Conservation (phyloP, 176 grass and related monocot species). For the Oryza glaberrima region DNA sequence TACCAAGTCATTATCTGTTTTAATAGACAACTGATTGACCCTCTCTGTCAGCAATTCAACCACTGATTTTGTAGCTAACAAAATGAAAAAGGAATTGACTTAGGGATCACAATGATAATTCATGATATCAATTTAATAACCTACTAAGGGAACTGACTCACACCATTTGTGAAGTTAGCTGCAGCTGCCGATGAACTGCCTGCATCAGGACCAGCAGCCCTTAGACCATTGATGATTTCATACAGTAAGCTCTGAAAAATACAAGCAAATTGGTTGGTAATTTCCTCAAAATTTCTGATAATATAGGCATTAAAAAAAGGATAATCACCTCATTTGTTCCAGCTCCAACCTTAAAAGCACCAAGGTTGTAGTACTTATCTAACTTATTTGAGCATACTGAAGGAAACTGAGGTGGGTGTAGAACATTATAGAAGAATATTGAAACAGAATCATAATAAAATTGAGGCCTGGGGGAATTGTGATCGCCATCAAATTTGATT, state of each 20-base stretch:
- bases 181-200: slow-evolving; percentile 86
- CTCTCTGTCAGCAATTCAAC: slow-evolving; percentile 94
- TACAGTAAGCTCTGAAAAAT: slow-evolving; percentile 81
- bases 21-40: slow-evolving; percentile 73
- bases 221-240: slow-evolving; percentile 93
- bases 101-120: slow-evolving; percentile 14
- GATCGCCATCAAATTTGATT: slow-evolving; percentile 98
- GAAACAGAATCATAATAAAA: slow-evolving; percentile 99
- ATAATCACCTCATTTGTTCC: slow-evolving; percentile 76
- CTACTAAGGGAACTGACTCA: slow-evolving; percentile 12
- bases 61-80: slow-evolving; percentile 90
- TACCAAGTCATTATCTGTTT: slow-evolving; percentile 85
- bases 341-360: slow-evolving; percentile 65
- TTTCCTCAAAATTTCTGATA: slow-evolving; percentile 15
- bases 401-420: slow-evolving; percentile 84
- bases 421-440: slow-evolving; percentile 97
- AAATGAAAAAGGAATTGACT: slow-evolving; percentile 47
- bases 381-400: slow-evolving; percentile 72
- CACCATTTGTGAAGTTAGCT: slow-evolving; percentile 66
- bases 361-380: slow-evolving; percentile 78
- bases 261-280: slow-evolving; percentile 34
- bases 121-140: not conserved
- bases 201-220: slow-evolving; percentile 62
- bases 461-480: slow-evolving; percentile 92
- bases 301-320: slow-evolving; percentile 31